Evolutionary conservation across 345 rosid species (phyloP).

Genomic region (Psidium guajava): DNA sequence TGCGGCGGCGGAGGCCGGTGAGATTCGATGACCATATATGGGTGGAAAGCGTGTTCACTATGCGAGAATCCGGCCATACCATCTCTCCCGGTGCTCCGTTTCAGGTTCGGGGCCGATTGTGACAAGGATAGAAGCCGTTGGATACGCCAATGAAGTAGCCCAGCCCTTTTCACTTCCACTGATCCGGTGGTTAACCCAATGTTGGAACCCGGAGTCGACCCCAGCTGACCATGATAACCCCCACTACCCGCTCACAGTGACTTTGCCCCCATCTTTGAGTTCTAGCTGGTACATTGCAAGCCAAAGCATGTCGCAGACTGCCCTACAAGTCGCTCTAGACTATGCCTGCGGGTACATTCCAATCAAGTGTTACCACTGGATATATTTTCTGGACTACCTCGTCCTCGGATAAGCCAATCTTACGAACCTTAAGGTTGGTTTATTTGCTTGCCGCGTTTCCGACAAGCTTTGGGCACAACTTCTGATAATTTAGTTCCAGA

Average conservation of each 20-base stretch:
- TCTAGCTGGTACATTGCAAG: constrained; percentile 82
- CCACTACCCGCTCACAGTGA: constrained; percentile 10
- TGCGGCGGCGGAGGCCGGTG: neutral
- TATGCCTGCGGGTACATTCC: constrained; percentile 65
- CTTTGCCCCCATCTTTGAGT: constrained; percentile 18
- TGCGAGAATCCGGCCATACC: neutral
- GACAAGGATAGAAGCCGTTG: neutral
- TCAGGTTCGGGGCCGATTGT: constrained; percentile 13
- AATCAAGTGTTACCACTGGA: constrained; percentile 14
- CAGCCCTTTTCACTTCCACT: constrained; percentile 14
- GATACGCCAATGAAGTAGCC: neutral
- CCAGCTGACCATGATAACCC: constrained; percentile 17
- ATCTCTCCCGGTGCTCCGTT: neutral
- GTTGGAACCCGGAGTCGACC: constrained; percentile 31
- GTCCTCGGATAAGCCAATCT: constrained; percentile 8
- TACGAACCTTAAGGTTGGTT: constrained; percentile 34
- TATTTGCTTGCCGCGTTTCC: constrained; percentile 27
- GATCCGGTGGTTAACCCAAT: constrained; percentile 29
- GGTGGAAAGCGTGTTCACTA: neutral
- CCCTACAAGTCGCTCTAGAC: constrained; percentile 68
- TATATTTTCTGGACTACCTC: constrained; percentile 12
- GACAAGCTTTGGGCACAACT: constrained; percentile 19
- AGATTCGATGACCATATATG: neutral
- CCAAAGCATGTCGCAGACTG: constrained; percentile 45
- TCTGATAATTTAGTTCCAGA: constrained; percentile 5